Percentiles rank a stretch among this genome's conserved stretches.
Conservation (phyloP, 352 stramenopile genomes). For the Phytophthora gonapodyides region DNA sequence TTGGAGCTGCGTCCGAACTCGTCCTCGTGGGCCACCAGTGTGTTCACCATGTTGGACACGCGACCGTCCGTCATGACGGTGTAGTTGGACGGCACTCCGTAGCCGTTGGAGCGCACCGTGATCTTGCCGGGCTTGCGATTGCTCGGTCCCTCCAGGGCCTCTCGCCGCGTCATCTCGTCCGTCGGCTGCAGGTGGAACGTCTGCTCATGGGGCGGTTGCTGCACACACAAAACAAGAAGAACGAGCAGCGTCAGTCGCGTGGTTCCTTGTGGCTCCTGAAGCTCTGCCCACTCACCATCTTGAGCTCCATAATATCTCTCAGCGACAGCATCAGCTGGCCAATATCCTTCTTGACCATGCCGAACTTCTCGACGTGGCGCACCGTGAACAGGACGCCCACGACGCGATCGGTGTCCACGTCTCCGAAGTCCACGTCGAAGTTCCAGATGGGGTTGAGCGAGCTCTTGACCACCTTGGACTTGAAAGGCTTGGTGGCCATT, state of each 20-base stretch:
- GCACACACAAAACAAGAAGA: conserved; percentile 4
- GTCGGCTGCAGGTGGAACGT: conserved; percentile 65
- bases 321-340: conserved; percentile 68
- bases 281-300: conserved; percentile 46
- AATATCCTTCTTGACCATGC: conserved; percentile 76
- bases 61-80: conserved; percentile 58
- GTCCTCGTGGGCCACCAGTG: conserved; percentile 69
- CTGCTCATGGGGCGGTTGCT: conserved; percentile 66
- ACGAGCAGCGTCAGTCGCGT: conserved; percentile 19
- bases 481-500: conserved; percentile 51
- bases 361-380: conserved; percentile 73
- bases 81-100: conserved; percentile 63
- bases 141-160: conserved; percentile 53
- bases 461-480: conserved; percentile 64
- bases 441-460: conserved; percentile 85
- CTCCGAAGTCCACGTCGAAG: conserved; percentile 80
- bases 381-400: conserved; percentile 73
- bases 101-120: conserved; percentile 69
- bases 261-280: neutral
- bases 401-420: conserved; percentile 69
- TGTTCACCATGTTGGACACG: conserved; percentile 50
- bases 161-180: conserved; percentile 56
- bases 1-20: conserved; percentile 58
- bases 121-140: conserved; percentile 75
- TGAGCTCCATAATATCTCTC: conserved; percentile 73